Evolutionary conservation across 73 alveolate genomes (phyloP).

Genomic region (Paramecium sonneborni): DNA sequence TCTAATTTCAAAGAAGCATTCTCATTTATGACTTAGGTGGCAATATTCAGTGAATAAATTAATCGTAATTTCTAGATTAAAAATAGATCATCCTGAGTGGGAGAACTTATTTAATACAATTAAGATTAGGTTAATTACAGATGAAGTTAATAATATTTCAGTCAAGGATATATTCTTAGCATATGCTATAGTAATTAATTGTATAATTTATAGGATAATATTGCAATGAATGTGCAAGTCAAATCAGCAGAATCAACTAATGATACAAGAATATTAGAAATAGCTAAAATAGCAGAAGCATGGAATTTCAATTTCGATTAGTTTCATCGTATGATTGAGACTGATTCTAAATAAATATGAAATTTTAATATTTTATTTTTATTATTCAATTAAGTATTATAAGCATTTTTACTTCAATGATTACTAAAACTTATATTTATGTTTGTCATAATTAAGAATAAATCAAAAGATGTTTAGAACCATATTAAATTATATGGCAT

Average conservation of each 20-base stretch:
- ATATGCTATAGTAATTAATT: background rate
- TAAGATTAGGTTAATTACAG: background rate
- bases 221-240: constrained; percentile 11
- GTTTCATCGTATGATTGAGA: constrained; percentile 40
- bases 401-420: background rate
- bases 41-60: constrained; percentile 16
- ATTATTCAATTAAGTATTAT: background rate
- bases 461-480: no score
- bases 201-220: background rate
- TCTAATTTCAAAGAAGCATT: constrained; percentile 43
- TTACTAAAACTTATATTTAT: background rate
- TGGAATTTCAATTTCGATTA: constrained; percentile 51
- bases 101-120: constrained; percentile 14
- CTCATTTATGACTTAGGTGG: constrained; percentile 51
- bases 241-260: constrained; percentile 45
- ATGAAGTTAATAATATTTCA: background rate
- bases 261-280: constrained; percentile 39
- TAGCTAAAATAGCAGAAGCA: background rate
- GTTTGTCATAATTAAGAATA: background rate
- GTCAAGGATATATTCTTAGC: constrained; percentile 51
- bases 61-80: constrained; percentile 29
- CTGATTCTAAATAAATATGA: constrained; percentile 29
- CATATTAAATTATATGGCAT: no score
- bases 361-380: background rate
- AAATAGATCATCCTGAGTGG: constrained; percentile 61